Percentiles rank a stretch among this genome's conserved stretches.
These are phyloP conservation scores for Aspergillus sclerotiicarbonarius DNA, from an alignment of 495 filamentous ascomycete species.

Conservation along the genomic window DNA sequence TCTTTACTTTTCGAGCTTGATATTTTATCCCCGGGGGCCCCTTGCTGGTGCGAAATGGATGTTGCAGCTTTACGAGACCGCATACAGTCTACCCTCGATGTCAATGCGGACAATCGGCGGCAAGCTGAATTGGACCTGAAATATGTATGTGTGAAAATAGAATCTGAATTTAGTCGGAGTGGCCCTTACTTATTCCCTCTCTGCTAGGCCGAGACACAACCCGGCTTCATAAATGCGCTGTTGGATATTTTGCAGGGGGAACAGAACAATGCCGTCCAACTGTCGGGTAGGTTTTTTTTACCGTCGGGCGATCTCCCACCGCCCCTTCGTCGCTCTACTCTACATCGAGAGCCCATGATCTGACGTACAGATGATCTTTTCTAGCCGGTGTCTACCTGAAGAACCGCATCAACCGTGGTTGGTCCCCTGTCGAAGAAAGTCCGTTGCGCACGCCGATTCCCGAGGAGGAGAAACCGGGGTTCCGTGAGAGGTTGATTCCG, in stretches of 20 bases:
- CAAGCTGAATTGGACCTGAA: slow-evolving; percentile 91
- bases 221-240: slow-evolving; percentile 86
- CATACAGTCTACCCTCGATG: slow-evolving; percentile 81
- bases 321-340: not conserved
- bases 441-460: slow-evolving; percentile 65
- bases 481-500: slow-evolving; percentile 83
- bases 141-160: slow-evolving; percentile 63
- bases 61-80: slow-evolving; percentile 79
- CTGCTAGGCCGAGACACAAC: slow-evolving; percentile 80
- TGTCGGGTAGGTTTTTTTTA: slow-evolving; percentile 66
- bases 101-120: slow-evolving; percentile 79
- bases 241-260: slow-evolving; percentile 87
- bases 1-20: slow-evolving; percentile 25
- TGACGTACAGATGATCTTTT: slow-evolving; percentile 20
- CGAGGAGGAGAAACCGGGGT: slow-evolving; percentile 83
- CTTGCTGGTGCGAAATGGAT: slow-evolving; percentile 66
- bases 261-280: slow-evolving; percentile 75
- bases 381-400: slow-evolving; percentile 96
- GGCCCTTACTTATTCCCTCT: slow-evolving; percentile 8
- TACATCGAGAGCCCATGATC: not conserved
- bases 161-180: slow-evolving; percentile 10
- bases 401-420: slow-evolving; percentile 89
- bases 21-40: slow-evolving; percentile 37
- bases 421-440: slow-evolving; percentile 73
- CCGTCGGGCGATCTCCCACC: slow-evolving; percentile 4